Base-by-base conservation (phyloP, 495 filamentous ascomycete species). In the Schizothecium vesticola region DNA sequence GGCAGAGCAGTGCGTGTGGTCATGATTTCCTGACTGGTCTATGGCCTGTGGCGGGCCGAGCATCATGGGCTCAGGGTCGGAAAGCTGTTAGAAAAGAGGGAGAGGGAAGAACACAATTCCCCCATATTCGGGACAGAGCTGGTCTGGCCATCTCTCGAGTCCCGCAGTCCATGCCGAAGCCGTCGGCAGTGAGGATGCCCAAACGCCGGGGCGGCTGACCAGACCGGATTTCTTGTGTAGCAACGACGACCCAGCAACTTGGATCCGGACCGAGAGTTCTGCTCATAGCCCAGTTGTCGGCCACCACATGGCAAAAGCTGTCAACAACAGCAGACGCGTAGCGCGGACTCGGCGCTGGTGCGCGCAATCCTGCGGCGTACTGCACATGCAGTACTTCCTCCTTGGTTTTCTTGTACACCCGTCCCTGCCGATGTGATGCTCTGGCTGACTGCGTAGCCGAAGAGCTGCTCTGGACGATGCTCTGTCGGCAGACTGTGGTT, bases 261-360 rank as follows among this genome's bases (percentile, higher is more conserved):
- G 43, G 43, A 33, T 51, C 43, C 43, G 19, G 43, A 51, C 43
- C 7, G 43, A 51, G 43, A 51, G 43, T 19, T 19, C 43, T n/a
- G 43, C 43, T 51, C 43, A 51, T 51, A 16, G 8, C 33, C 61
- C 64, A 65, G 51, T 65, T 26, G 64, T 13, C 55, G 56, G 55
- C 64, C 64, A 65, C 64, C 64, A 65, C 64, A 65, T 65, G 64
- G 64, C 64, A 65, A 11, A 19, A 36, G 31, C 31, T 21, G 51
- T 65, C 64, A 65, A 58, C 57, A 31, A 59, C 57, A 21, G 51
- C 61, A 61, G 60, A 64, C 62, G 33, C 56, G 64, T 55, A 65
- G 62, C 62, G 33, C 62, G 62, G 43, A 64, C 33, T 64, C 62
- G 43, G 33, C 26, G 24, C 43, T 2, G 43, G 43, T 51, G 43